Base-by-base conservation (phyloP, 495 filamentous ascomycete species). In the Aspergillus sclerotioniger region DNA sequence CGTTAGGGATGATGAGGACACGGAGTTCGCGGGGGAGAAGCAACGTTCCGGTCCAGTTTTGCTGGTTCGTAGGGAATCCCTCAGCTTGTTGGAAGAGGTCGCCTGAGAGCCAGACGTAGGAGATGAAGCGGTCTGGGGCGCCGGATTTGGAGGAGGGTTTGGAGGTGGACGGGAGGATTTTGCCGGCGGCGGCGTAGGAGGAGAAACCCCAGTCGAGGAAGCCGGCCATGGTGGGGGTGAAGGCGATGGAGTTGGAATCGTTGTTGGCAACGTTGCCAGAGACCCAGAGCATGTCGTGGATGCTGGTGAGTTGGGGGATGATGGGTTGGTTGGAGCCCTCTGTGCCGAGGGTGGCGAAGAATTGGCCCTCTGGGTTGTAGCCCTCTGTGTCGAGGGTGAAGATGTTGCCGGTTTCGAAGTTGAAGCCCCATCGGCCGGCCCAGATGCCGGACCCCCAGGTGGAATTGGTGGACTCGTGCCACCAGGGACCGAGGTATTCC, bases 401-500 rank as follows among this genome's bases (percentile, higher is more conserved):
- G 47, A 58, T 19, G 31, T 66, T 66, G 32, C 49, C 64, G 17
- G 51, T 51, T 44, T 66, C 64, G 43, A 60, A 66, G 53, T 66
- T 66, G 61, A 61, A 66, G 6, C 64, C 64, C 54, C 54, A 66
- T 2, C 60, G 49, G 0, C 58, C 58, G 9, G 64, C 60, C 64
- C 64, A 66, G 29, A 53, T 53, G 21, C 64, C 64, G n/a, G 61
- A 53, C 0, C 64, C 64, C 64, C 64, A 66, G 41, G 60, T 66
- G 2, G 58, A 51, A 39, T 66, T 66, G 49, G 44, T 49, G 17
- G 56, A 37, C 35, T 63, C 64, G 8, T 54, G 51, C 60, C 60
- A 66, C 64, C 64, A 66, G 39, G 59, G 41, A 0, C 64, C 64
- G 0, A 66, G 58, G 29, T 63, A 66, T 53, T 66, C 64, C 64